A percentile compares a stretch with the other conserved stretches of the same genome.
phyloP scores from a whole-genome alignment of 2,329 filamentous ascomycete genomes.

The Fonsecaea monophora region DNA sequence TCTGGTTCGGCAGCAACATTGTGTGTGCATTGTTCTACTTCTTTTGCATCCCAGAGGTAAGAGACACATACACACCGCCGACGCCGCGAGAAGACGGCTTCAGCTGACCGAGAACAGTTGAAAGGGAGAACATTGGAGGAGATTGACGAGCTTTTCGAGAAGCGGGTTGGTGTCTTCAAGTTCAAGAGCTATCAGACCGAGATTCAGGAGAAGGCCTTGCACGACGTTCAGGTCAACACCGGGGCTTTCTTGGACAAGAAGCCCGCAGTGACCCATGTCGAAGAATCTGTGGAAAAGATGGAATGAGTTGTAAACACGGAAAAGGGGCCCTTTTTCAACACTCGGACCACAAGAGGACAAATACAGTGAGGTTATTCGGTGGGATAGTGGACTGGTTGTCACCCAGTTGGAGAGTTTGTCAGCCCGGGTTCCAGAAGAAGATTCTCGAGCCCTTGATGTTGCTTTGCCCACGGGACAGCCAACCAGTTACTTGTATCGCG shows the following conservation, averaged over 20 bases:
- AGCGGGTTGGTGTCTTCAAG: conserved; percentile 16
- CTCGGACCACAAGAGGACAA: neutral
- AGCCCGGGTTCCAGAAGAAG: neutral
- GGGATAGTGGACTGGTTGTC: neutral
- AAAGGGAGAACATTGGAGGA: conserved; percentile 20
- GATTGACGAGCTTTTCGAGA: conserved; percentile 22
- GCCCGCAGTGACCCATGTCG: conserved; percentile 13
- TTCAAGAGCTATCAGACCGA: conserved; percentile 21
- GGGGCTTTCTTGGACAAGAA: conserved; percentile 21
- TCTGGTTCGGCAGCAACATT: conserved; percentile 19
- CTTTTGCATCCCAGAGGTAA: conserved; percentile 21
- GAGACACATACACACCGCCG: neutral
- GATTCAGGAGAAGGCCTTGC: conserved; percentile 20
- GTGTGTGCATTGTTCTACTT: conserved; percentile 18
- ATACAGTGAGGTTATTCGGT: neutral
- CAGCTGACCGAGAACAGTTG: conserved; percentile 9
- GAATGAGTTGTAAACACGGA: neutral
- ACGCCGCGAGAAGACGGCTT: neutral
- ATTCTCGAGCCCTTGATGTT: neutral
- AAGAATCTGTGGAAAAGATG: conserved; percentile 10
- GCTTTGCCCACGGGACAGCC: neutral
- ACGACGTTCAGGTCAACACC: conserved; percentile 18
- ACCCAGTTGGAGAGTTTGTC: neutral
- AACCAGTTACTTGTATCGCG: neutral
- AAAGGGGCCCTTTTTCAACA: neutral